A percentile compares a stretch with the other conserved stretches of the same genome.
phyloP scores from a whole-genome alignment of 2,329 filamentous ascomycete genomes.

The Cladorrhinum sp. region DNA sequence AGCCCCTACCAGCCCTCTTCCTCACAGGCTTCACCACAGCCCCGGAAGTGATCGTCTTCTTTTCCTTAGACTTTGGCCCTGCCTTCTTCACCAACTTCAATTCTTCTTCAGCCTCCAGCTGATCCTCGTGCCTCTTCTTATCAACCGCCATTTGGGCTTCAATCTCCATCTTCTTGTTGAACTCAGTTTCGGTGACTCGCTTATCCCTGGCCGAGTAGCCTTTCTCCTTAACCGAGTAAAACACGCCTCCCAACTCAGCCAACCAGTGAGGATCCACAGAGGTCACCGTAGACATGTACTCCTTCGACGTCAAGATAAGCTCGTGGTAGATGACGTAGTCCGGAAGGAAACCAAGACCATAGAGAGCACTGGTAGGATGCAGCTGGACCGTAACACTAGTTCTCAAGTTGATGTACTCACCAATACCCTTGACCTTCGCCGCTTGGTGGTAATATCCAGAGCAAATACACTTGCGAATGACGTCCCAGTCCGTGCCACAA shows the following conservation, averaged over 20 bases:
- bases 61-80: slow-evolving; percentile 36
- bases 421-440: slow-evolving; percentile 90
- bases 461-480: slow-evolving; percentile 94
- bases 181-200: slow-evolving; percentile 83
- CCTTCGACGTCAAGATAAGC: slow-evolving; percentile 91
- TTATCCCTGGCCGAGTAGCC: slow-evolving; percentile 87
- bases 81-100: slow-evolving; percentile 38
- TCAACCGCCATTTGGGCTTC: slow-evolving; percentile 90
- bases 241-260: slow-evolving; percentile 91
- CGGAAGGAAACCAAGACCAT: slow-evolving; percentile 87
- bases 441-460: slow-evolving; percentile 98
- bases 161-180: slow-evolving; percentile 89
- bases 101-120: slow-evolving; percentile 49
- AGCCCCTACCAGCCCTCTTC: slow-evolving; percentile 55
- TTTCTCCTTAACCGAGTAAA: slow-evolving; percentile 97
- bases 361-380: slow-evolving; percentile 89
- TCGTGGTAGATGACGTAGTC: slow-evolving; percentile 99
- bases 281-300: slow-evolving; percentile 97
- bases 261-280: slow-evolving; percentile 96
- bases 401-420: slow-evolving; percentile 94
- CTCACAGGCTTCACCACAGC: slow-evolving; percentile 60
- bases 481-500: slow-evolving; percentile 95
- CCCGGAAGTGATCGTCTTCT: slow-evolving; percentile 60
- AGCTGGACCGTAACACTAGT: slow-evolving; percentile 92
- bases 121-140: slow-evolving; percentile 64